phyloP scores from a whole-genome alignment of 345 rosid genomes.

The Pseudoturritis turrita region DNA sequence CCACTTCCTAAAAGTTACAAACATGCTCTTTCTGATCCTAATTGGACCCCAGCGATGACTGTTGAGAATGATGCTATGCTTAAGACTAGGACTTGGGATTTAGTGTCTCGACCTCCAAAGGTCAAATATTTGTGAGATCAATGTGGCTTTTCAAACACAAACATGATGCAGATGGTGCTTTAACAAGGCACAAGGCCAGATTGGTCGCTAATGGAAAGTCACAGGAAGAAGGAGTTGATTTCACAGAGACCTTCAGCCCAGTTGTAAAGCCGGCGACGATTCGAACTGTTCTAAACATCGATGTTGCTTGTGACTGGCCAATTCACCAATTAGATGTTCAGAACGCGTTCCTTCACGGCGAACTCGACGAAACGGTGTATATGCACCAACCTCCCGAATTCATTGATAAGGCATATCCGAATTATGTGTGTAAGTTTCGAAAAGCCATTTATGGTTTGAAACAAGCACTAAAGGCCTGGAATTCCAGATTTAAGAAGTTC shows the following conservation, averaged over 20 bases:
- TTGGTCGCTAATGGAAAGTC: too few species aligned
- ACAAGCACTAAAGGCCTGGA: background rate
- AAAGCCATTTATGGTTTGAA: background rate
- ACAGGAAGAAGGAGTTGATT: background rate
- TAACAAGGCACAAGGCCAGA: too few species aligned
- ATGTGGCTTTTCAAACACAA: too few species aligned
- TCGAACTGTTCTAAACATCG: background rate
- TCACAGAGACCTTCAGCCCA: background rate
- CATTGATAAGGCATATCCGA: background rate
- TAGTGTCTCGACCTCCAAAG: too few species aligned
- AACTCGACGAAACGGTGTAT: background rate
- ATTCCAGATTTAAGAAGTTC: background rate
- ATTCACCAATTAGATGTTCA: background rate
- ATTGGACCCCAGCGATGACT: too few species aligned
- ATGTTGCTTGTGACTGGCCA: background rate
- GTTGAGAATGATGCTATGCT: too few species aligned
- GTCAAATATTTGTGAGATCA: too few species aligned
- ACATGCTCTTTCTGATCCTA: too few species aligned
- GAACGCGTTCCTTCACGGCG: background rate
- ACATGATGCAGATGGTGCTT: too few species aligned
- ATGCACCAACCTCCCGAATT: background rate
- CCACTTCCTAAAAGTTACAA: too few species aligned
- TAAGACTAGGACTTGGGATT: too few species aligned
- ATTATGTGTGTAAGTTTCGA: background rate
- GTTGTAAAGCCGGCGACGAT: background rate